A percentile compares a stretch with the other conserved stretches of the same genome.
Evolutionary conservation across 177 flowering plant species (phyloP).

Genomic region (Vitis hybrid): DNA sequence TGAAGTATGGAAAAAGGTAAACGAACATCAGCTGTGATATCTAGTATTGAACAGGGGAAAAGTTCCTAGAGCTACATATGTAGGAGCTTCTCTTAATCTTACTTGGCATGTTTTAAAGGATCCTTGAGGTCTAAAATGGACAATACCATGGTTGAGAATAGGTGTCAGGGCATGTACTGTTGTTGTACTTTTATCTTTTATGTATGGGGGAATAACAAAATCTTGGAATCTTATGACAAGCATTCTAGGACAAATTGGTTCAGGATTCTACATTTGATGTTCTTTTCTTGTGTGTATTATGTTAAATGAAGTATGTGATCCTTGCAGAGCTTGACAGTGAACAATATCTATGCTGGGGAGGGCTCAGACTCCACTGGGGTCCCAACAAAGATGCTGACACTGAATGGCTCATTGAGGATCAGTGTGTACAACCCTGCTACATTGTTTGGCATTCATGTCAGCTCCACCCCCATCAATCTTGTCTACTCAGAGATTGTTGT

Average conservation of each 20-base stretch:
- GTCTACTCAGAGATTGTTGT: conserved; percentile 61
- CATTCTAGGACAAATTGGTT: no score
- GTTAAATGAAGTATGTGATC: conserved; percentile 1
- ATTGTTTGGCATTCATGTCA: conserved; percentile 88
- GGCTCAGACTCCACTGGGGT: conserved; percentile 83
- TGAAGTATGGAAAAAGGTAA: not conserved
- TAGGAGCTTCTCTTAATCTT: no score
- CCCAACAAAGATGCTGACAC: conserved; percentile 73
- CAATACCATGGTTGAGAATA: no score
- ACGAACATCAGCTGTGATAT: no score
- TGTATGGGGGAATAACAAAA: no score
- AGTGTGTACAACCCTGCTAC: conserved; percentile 76
- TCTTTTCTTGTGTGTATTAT: not conserved
- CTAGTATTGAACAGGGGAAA: no score
- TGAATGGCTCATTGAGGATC: conserved; percentile 65
- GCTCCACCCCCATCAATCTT: conserved; percentile 58
- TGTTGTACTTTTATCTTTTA: no score
- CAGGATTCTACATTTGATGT: no score
- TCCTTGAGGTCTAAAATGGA: no score
- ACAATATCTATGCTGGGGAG: conserved; percentile 55
- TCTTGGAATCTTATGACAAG: not conserved
- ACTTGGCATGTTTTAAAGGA: no score
- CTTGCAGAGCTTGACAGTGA: conserved; percentile 63
- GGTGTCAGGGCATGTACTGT: no score
- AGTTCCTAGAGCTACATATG: no score